These are phyloP conservation scores for Antrodiella citrinella DNA, from an alignment of 768 basidiomycete genomes.

Conservation along the genomic window DNA sequence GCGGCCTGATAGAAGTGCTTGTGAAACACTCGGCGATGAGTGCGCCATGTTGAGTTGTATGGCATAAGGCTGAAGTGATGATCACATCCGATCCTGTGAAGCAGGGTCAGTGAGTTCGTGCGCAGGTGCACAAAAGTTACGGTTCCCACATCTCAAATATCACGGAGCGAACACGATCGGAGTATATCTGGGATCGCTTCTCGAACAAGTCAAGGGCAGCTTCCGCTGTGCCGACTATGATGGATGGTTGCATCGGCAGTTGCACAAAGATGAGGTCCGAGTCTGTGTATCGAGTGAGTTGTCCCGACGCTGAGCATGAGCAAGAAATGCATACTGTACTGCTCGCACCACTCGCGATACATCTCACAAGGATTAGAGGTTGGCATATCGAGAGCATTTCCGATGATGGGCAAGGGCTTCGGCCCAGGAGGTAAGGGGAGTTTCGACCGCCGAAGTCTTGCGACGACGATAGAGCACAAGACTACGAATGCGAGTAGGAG, in stretches of 20 bases:
- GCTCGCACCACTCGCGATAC: conserved; percentile 11
- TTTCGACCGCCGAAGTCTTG: neutral
- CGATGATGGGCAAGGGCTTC: conserved; percentile 8
- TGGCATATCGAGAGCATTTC: conserved; percentile 16
- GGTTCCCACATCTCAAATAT: conserved; percentile 1
- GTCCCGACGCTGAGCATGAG: neutral
- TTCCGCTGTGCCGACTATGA: conserved; percentile 16
- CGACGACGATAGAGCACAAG: neutral
- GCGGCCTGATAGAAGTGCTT: conserved; percentile 2
- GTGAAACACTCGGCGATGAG: conserved; percentile 4
- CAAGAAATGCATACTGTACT: conserved; percentile 10
- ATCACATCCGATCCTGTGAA: neutral
- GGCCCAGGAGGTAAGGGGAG: conserved; percentile 12
- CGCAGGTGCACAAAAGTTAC: neutral
- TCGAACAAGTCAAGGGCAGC: conserved; percentile 21
- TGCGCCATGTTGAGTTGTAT: neutral
- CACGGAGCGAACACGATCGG: conserved; percentile 12
- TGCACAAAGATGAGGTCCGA: conserved; percentile 12
- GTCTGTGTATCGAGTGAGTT: neutral
- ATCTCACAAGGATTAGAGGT: conserved; percentile 7
- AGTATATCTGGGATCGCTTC: conserved; percentile 15
- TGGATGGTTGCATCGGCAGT: conserved; percentile 11
- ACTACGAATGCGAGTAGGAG: neutral
- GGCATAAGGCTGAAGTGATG: conserved; percentile 2
- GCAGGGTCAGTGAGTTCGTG: neutral